Percentiles rank a stretch among this genome's conserved stretches.
phyloP scores from a whole-genome alignment of 768 basidiomycete genomes.

The Termitomyces sp. region DNA sequence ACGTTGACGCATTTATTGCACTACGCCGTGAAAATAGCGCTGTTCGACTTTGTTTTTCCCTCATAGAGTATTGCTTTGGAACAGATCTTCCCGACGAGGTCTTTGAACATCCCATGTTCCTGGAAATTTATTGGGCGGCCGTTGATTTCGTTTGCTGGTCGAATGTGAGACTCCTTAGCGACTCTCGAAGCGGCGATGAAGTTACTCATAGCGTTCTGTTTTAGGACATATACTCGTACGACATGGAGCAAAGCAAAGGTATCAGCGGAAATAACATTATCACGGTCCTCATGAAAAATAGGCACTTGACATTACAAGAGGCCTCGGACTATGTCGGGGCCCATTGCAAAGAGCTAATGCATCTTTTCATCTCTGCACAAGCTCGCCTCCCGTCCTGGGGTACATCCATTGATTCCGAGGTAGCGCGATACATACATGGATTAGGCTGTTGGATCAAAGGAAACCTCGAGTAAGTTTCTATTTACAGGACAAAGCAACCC shows the following conservation, averaged over 20 bases:
- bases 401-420: constrained; percentile 40
- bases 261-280: constrained; percentile 63
- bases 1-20: constrained; percentile 44
- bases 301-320: constrained; percentile 46
- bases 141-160: constrained; percentile 67
- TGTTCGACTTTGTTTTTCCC: constrained; percentile 55
- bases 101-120: constrained; percentile 49
- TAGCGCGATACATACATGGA: constrained; percentile 47
- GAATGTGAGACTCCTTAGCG: constrained; percentile 42
- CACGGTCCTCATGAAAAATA: constrained; percentile 59
- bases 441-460: constrained; percentile 58
- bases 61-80: constrained; percentile 55
- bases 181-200: background rate
- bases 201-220: background rate
- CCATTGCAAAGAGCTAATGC: constrained; percentile 44
- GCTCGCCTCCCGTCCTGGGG: constrained; percentile 44
- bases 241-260: constrained; percentile 66
- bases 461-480: constrained; percentile 42
- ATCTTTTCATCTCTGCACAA: constrained; percentile 41
- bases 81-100: constrained; percentile 61
- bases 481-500: background rate
- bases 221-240: constrained; percentile 69
- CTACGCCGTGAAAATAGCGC: constrained; percentile 70
- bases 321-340: constrained; percentile 53
- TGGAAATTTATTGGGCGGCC: constrained; percentile 49